Evolutionary conservation across 495 filamentous ascomycete species (phyloP).

Genomic region (Cetradonia linearis): DNA sequence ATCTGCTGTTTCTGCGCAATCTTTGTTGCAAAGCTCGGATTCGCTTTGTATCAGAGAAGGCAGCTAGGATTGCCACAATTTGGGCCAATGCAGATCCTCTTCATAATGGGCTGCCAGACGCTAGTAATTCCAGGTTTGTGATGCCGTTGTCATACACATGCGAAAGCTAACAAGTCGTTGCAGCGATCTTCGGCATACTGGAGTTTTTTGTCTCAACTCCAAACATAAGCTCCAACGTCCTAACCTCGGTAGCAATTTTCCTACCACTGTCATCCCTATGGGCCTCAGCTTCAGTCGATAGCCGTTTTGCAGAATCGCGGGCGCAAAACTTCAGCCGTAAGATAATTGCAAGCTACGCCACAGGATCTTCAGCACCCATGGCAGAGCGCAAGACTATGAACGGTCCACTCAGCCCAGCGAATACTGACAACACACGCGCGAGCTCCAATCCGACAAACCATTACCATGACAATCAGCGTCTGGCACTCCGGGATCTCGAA

Average conservation of each 20-base stretch:
- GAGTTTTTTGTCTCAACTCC: constrained; percentile 47
- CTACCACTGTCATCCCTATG: constrained; percentile 74
- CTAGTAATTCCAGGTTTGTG: constrained; percentile 67
- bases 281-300: constrained; percentile 37
- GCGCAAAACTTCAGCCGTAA: constrained; percentile 11
- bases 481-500: constrained; percentile 17
- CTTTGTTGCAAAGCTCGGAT: constrained; percentile 61
- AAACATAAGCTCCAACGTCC: constrained; percentile 48
- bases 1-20: constrained; percentile 68
- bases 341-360: constrained; percentile 9
- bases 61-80: constrained; percentile 49
- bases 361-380: constrained; percentile 14
- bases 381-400: constrained; percentile 13
- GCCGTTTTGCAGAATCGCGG: constrained; percentile 6
- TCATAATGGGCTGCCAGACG: constrained; percentile 66
- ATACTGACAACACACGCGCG: constrained; percentile 11
- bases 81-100: constrained; percentile 60
- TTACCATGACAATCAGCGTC: not conserved
- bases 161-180: constrained; percentile 16
- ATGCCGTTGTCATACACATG: not conserved
- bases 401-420: constrained; percentile 20
- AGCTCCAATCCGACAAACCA: constrained; percentile 3
- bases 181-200: constrained; percentile 47
- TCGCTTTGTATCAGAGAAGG: constrained; percentile 47
- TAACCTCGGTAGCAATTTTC: constrained; percentile 60